Conservation (phyloP, 805 yeast genomes). For the Nakazawaea ishiwadae region DNA sequence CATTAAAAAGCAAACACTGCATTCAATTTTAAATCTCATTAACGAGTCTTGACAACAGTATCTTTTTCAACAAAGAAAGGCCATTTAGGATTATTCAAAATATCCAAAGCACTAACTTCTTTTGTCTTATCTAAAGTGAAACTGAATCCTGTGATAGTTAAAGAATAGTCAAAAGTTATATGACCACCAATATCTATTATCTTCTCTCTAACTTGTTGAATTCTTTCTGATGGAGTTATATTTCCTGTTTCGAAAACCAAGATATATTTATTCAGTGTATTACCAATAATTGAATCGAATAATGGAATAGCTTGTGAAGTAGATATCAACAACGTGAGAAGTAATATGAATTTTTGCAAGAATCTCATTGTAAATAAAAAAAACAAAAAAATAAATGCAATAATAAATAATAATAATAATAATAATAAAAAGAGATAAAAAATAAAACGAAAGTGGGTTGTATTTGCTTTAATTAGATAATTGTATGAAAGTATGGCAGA, state of each 20-base stretch:
- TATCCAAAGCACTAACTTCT: background rate
- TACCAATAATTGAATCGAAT: background rate
- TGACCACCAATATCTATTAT: constrained; percentile 36
- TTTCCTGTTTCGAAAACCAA: constrained; percentile 14
- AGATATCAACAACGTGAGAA: background rate
- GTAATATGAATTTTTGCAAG: background rate
- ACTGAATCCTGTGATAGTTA: constrained; percentile 44
- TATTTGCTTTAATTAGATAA: no score
- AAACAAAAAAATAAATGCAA: background rate
- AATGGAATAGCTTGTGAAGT: background rate
- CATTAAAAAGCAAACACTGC: no score
- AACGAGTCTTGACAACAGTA: constrained; percentile 4
- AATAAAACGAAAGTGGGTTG: no score
- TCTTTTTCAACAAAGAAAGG: constrained; percentile 44
- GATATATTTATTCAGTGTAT: constrained; percentile 5
- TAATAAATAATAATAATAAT: no score
- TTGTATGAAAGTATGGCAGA: no score
- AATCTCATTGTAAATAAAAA: background rate
- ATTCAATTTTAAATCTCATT: no score
- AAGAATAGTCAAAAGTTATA: constrained; percentile 41
- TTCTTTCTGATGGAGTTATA: constrained; percentile 13
- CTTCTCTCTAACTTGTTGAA: constrained; percentile 27
- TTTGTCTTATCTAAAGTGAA: constrained; percentile 23
- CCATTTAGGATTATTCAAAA: constrained; percentile 20
- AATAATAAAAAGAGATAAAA: no score